A percentile compares a stretch with the other conserved stretches of the same genome.
phyloP scores from a whole-genome alignment of 2,329 filamentous ascomycete genomes.

The Daldinia sp. region DNA sequence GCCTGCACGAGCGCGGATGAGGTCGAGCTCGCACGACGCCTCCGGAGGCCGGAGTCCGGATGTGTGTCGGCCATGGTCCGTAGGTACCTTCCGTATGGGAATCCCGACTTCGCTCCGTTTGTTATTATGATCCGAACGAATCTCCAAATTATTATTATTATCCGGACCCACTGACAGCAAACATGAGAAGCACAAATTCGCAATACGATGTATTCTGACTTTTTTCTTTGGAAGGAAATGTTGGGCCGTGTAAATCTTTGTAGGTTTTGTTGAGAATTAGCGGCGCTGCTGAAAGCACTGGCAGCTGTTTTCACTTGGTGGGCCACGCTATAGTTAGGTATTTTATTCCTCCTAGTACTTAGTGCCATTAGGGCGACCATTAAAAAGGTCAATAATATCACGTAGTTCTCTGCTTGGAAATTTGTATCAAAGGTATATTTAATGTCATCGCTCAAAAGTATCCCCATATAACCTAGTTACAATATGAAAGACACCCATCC shows the following conservation, averaged over 20 bases:
- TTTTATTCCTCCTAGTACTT: neutral
- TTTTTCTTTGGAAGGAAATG: constrained; percentile 1
- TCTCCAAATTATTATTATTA: neutral
- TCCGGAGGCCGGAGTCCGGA: constrained; percentile 39
- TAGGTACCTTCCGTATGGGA: neutral
- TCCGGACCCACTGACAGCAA: neutral
- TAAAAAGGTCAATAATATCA: neutral
- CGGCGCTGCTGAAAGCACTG: constrained; percentile 3
- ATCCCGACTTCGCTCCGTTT: neutral
- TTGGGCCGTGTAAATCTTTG: constrained; percentile 9
- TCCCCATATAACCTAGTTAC: constrained; percentile 23
- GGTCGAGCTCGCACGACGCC: constrained; percentile 44
- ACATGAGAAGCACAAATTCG: neutral
- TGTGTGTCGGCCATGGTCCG: neutral
- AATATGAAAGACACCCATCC: constrained; percentile 31
- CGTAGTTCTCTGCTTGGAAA: neutral
- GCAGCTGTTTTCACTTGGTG: constrained; percentile 30
- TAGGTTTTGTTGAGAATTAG: constrained; percentile 33
- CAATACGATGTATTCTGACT: neutral
- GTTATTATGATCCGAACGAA: neutral
- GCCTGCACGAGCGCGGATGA: constrained; percentile 38
- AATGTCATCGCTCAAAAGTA: constrained; percentile 34
- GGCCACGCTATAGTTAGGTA: neutral
- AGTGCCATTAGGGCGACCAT: constrained; percentile 2
- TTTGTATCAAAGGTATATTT: constrained; percentile 35